Conservation (phyloP, 2,329 filamentous ascomycete species). For the Dichotomopilus funicola region DNA sequence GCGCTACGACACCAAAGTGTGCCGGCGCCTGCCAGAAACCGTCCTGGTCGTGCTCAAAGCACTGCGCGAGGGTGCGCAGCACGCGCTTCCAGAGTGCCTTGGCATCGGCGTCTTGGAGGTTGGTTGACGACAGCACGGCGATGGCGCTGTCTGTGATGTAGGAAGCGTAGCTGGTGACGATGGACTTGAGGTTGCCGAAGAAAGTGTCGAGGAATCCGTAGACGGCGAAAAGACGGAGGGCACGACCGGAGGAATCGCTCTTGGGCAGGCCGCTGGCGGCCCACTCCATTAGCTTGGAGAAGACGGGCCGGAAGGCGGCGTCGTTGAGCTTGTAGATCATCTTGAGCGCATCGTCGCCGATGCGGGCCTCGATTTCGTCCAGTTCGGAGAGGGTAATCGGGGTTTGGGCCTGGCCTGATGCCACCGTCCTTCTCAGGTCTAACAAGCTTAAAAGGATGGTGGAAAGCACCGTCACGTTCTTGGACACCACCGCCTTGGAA, state of each 20-base stretch:
- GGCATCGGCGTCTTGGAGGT: conserved; percentile 44
- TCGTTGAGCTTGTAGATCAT: conserved; percentile 98
- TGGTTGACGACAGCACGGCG: conserved; percentile 34
- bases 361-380: conserved; percentile 52
- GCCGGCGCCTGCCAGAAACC: conserved; percentile 92
- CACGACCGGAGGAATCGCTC: conserved; percentile 51
- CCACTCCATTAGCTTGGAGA: conserved; percentile 81
- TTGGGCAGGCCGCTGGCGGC: conserved; percentile 54
- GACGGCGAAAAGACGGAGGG: conserved; percentile 64
- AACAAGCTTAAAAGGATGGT: conserved; percentile 53
- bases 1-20: conserved; percentile 70
- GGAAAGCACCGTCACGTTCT: conserved; percentile 65
- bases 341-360: conserved; percentile 69
- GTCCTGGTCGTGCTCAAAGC: conserved; percentile 85
- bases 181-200: conserved; percentile 82
- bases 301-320: conserved; percentile 84
- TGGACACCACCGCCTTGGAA: conserved; percentile 69
- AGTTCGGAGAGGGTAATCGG: conserved; percentile 41
- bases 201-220: conserved; percentile 76
- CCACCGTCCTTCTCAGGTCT: conserved; percentile 58
- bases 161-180: conserved; percentile 85
- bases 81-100: conserved; percentile 61
- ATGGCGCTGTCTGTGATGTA: conserved; percentile 75
- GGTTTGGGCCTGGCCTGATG: conserved; percentile 38
- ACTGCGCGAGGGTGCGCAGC: conserved; percentile 64